phyloP scores from a whole-genome alignment of 1,284 basidiomycete genomes.

The Marasmius oreades region DNA sequence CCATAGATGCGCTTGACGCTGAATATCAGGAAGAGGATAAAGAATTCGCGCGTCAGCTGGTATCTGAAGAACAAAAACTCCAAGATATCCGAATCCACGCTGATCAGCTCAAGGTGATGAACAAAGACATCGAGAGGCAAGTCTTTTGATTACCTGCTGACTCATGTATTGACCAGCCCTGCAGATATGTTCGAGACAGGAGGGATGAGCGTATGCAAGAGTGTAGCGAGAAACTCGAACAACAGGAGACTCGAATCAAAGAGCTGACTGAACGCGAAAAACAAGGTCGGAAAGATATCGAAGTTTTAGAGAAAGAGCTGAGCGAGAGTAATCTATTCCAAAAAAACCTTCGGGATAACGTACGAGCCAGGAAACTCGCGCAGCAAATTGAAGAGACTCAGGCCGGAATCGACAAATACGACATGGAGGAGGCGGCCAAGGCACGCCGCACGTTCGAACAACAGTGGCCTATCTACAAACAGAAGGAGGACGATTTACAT shows the following conservation, averaged over 20 bases:
- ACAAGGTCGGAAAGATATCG: constrained; percentile 47
- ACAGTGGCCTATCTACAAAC: constrained; percentile 71
- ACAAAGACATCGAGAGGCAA: constrained; percentile 63
- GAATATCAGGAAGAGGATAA: constrained; percentile 54
- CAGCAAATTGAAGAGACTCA: constrained; percentile 68
- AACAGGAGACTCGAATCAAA: constrained; percentile 57
- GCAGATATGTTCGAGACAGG: constrained; percentile 74
- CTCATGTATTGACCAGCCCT: not conserved
- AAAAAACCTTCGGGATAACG: constrained; percentile 83
- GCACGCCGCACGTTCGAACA: constrained; percentile 82
- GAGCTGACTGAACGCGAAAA: constrained; percentile 56
- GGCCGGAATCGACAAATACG: constrained; percentile 69
- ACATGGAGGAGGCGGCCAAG: constrained; percentile 80
- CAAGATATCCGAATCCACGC: constrained; percentile 67
- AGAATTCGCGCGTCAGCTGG: constrained; percentile 48
- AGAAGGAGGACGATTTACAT: constrained; percentile 63
- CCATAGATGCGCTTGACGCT: constrained; percentile 65
- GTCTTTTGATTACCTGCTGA: constrained; percentile 15
- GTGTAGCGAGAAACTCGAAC: constrained; percentile 56
- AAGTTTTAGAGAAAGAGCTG: constrained; percentile 66
- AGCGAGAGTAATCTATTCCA: constrained; percentile 67
- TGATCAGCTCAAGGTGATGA: constrained; percentile 61
- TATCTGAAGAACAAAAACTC: constrained; percentile 47
- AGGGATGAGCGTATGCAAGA: constrained; percentile 62
- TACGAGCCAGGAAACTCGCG: constrained; percentile 72